Conservation (phyloP, 176 grass and related monocot genomes). For the Hsuehochloa calcarea region DNA sequence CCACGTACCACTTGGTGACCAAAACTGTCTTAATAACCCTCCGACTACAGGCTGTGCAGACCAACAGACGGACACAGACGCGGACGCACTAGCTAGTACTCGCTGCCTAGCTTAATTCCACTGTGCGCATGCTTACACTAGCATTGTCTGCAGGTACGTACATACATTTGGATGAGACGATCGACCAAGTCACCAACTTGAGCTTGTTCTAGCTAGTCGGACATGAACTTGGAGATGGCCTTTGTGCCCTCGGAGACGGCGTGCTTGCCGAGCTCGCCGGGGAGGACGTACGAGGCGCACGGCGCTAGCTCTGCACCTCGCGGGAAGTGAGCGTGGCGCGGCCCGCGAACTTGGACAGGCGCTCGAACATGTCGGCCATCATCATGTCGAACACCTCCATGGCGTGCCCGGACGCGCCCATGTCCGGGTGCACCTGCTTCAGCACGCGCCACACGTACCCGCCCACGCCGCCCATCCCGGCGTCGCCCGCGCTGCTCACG, state of each 20-base stretch:
- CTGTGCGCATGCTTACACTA: too few relatives aligned
- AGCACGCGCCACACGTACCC: conserved; percentile 83
- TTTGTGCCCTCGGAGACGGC: conserved; percentile 59
- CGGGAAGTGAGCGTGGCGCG: conserved; percentile 49
- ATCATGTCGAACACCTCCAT: conserved; percentile 81
- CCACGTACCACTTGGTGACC: too few relatives aligned
- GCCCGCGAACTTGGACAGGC: conserved; percentile 28
- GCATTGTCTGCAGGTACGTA: too few relatives aligned
- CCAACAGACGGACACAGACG: too few relatives aligned
- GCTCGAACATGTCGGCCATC: conserved; percentile 88
- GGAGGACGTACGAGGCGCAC: conserved; percentile 62
- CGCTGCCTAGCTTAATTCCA: too few relatives aligned
- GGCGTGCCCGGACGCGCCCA: conserved; percentile 51
- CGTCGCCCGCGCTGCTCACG: neutral
- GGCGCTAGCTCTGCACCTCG: conserved; percentile 69
- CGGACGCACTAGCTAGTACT: too few relatives aligned
- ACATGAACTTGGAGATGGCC: conserved; percentile 59
- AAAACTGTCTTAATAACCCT: too few relatives aligned
- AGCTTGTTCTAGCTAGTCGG: too few relatives aligned
- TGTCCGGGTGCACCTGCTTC: conserved; percentile 85
- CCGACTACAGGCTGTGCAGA: too few relatives aligned
- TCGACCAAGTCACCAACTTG: too few relatives aligned
- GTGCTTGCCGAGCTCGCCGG: conserved; percentile 61
- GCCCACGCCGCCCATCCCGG: conserved; percentile 27
- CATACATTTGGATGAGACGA: too few relatives aligned